Conservation (phyloP, 257 asterid species). For the Nicotiana sylvestris region DNA sequence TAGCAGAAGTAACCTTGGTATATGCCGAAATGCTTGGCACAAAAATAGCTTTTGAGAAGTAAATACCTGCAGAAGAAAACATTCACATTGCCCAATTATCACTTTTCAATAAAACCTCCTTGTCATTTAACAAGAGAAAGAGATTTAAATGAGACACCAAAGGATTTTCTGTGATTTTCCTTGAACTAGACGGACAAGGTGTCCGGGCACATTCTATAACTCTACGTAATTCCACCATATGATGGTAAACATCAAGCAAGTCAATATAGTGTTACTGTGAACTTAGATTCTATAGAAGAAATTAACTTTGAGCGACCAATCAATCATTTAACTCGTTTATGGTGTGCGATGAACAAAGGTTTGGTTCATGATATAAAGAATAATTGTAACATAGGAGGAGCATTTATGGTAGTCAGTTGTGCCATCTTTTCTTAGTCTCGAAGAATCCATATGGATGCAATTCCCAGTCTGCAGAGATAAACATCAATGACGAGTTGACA, state of each 20-base stretch:
- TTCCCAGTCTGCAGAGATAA: constrained; percentile 2
- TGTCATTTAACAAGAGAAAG: background rate
- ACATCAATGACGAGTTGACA: background rate
- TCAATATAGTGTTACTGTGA: background rate
- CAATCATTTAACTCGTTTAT: background rate
- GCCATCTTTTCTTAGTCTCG: background rate
- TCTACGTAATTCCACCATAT: background rate
- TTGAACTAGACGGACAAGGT: background rate
- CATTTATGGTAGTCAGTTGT: background rate
- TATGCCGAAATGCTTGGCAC: constrained; percentile 77
- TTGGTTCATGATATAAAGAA: background rate
- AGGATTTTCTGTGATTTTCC: background rate
- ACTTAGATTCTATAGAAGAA: background rate
- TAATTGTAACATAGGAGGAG: background rate
- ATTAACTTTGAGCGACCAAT: background rate
- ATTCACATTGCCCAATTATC: background rate
- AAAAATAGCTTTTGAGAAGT: constrained; percentile 72
- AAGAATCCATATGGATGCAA: background rate
- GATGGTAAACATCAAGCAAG: background rate
- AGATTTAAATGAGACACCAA: background rate
- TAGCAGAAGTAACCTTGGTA: constrained; percentile 75
- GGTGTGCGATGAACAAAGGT: background rate
- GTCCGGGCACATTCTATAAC: background rate
- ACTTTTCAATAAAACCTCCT: background rate
- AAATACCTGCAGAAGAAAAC: constrained; percentile 46